Evolutionary conservation across 768 basidiomycete species (phyloP).

Genomic region (Hypsizygus marmoreus): DNA sequence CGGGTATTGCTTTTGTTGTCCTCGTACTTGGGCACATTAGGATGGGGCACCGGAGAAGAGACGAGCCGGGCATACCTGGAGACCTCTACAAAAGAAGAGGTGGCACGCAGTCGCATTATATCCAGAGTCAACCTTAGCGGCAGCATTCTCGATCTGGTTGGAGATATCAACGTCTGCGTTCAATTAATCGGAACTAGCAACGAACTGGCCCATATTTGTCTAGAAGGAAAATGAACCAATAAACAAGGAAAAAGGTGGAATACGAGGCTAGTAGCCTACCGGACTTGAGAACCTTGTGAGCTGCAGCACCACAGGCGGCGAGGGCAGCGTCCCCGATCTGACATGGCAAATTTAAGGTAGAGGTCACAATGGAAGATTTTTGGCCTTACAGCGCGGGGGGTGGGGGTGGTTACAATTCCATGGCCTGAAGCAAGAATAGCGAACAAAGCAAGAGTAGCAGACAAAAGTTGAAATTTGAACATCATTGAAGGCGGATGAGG

Average conservation of each 20-base stretch:
- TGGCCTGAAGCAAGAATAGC: slow-evolving; percentile 22
- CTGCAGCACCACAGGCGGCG: slow-evolving; percentile 33
- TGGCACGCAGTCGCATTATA: slow-evolving; percentile 35
- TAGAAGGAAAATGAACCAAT: slow-evolving; percentile 5
- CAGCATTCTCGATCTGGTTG: slow-evolving; percentile 31
- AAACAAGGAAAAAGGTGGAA: not conserved
- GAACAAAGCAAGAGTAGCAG: slow-evolving; percentile 10
- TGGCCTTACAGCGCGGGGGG: slow-evolving; percentile 29
- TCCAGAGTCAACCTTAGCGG: slow-evolving; percentile 24
- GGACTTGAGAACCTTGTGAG: slow-evolving; percentile 27
- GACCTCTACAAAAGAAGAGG: slow-evolving; percentile 35
- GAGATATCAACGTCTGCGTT: not conserved
- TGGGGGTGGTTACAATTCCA: slow-evolving; percentile 29
- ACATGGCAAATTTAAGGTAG: not conserved
- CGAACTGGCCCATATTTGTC: slow-evolving; percentile 34
- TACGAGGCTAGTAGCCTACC: slow-evolving; percentile 20
- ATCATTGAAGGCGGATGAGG: not conserved
- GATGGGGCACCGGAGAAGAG: not conserved
- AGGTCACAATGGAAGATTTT: not conserved
- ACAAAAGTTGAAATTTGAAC: slow-evolving; percentile 5
- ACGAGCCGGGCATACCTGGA: slow-evolving; percentile 32
- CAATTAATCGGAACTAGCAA: not conserved
- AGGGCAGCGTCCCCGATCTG: slow-evolving; percentile 31
- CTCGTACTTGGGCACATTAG: slow-evolving; percentile 19
- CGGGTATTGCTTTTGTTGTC: slow-evolving; percentile 32